Base-by-base conservation (phyloP, 2,329 filamentous ascomycete genomes). In the Nectriaceae sp. region DNA sequence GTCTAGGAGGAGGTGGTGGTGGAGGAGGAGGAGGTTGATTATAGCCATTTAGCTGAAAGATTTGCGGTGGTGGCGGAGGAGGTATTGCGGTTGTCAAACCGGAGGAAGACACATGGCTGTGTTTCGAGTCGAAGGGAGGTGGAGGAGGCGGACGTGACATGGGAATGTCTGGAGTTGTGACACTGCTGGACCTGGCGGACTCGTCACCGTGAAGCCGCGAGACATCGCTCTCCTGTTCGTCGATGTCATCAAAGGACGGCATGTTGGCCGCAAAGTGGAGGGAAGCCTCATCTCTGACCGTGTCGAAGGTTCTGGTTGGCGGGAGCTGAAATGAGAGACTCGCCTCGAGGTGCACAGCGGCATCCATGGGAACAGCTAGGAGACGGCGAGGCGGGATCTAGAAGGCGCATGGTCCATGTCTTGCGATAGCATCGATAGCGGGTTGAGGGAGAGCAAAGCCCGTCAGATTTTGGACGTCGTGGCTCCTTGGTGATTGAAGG, bases 141-240 rank as follows among this genome's bases (percentile, higher is more conserved):
- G 55, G 56, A 42, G 55, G 53, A 42, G 54, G 54, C 8, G 51
- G 56, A 42, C 57, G 57, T 21, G 54, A 48, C 45, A 55, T 47
- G 29, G 49, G 40, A 40, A 49, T 40, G 29, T 66, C 61, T 19
- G 57, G 63, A 33, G 62, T 64, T 18, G 64, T 63, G 33, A 53
- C 55, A 42, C 58, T 55, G 50, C 65, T 67, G 5, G 64, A 61
- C 21, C 59, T 50, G n/a, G 59, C 57, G 18, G 65, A 67, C 41
- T 59, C 50, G 46, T 64, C 57, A 40, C 59, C 63, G 18, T 61
- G 56, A 19, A 57, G 47, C 31, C 47, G 56, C 51, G 55, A 64
- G 45, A 55, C 54, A 46, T 64, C 61, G 52, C 64, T 64, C 15
- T 55, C 57, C 44, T 54, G 61, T 36, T 50, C 52, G 38, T 64